Evolutionary conservation across 768 basidiomycete species (phyloP), one percentile per base, ranked within the genome.

Genomic region (Amanita rimosa): DNA sequence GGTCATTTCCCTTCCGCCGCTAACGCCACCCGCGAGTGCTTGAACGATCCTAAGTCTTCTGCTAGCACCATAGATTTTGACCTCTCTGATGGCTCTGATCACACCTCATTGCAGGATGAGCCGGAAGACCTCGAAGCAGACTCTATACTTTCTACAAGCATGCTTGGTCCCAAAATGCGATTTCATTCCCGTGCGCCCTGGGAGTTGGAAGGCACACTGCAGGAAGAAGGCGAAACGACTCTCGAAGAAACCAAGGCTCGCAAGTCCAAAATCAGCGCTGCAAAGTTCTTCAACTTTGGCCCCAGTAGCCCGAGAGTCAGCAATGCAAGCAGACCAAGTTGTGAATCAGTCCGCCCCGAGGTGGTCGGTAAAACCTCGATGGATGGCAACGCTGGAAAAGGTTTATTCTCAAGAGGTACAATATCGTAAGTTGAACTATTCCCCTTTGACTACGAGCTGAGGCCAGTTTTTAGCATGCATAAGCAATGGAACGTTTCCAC

Each of bases 181-280:
- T 79, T 87, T 59, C 84, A 87, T 62, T 85, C 83, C 53, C 81
- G 75, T 21, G 83, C 87, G 14, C 87, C 87, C 35, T 91, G 87
- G 87, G 86, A 89, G 64, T 64, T 73, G 33, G 83, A 78, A 43
- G 77, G 67, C 33, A 34, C 63, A 3, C 50, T 72, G 2, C 62
- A 68, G 26, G 74, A 72, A 57, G 76, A 71, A 27, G 69, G 79
- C n/a, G 48, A 41, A 36, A 49, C 39, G 2, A 2, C n/a, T 19
- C 27, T 17, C 4, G 40, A 43, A 26, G 11, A 27, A 14, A n/a
- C n/a, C n/a, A 31, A 9, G 11, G 19, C 16, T 17, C 5, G 10
- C 17, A 26, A 33, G 38, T 11, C 16, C 19, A 55, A 50, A 35
- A 54, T 52, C 35, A 53, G 58, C 42, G 42, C 62, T 57, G 44